These are phyloP conservation scores for Entonaema liquescens DNA, from an alignment of 495 filamentous ascomycete genomes.

Conservation along the genomic window DNA sequence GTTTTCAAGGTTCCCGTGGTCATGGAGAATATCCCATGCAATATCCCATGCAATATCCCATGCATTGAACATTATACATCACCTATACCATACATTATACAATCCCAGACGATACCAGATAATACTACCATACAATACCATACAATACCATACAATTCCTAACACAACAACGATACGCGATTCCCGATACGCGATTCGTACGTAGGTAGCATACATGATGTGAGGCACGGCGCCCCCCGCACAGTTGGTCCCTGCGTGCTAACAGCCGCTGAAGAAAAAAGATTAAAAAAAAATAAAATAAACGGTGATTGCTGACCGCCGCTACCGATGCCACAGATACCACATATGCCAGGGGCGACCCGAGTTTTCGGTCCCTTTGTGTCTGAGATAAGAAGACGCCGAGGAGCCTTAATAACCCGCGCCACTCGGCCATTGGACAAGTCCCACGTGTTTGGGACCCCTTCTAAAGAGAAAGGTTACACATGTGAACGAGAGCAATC, in stretches of 20 bases:
- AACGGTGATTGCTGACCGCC: conserved; percentile 16
- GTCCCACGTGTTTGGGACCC: conserved; percentile 19
- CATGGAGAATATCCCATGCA: conserved; percentile 12
- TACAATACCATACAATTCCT: conserved; percentile 5
- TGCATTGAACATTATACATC: background rate
- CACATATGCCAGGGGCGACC: conserved; percentile 21
- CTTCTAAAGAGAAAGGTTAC: conserved; percentile 4
- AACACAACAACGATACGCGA: background rate
- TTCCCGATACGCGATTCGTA: conserved; percentile 4
- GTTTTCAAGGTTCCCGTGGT: background rate
- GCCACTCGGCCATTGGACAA: conserved; percentile 22
- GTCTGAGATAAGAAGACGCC: conserved; percentile 4
- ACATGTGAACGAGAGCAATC: conserved; percentile 24
- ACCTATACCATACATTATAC: background rate
- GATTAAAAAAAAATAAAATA: background rate
- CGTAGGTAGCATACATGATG: conserved; percentile 36
- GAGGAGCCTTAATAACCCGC: conserved; percentile 23
- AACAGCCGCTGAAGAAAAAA: conserved; percentile 17
- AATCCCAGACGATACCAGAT: background rate
- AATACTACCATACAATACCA: background rate
- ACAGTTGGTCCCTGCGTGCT: conserved; percentile 10
- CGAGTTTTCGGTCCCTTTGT: conserved; percentile 23
- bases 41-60: background rate
- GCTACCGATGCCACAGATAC: conserved; percentile 6
- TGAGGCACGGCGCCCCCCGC: conserved; percentile 37